phyloP scores from a whole-genome alignment of 108 stramenopile species.

The Skeletonema menzelii region DNA sequence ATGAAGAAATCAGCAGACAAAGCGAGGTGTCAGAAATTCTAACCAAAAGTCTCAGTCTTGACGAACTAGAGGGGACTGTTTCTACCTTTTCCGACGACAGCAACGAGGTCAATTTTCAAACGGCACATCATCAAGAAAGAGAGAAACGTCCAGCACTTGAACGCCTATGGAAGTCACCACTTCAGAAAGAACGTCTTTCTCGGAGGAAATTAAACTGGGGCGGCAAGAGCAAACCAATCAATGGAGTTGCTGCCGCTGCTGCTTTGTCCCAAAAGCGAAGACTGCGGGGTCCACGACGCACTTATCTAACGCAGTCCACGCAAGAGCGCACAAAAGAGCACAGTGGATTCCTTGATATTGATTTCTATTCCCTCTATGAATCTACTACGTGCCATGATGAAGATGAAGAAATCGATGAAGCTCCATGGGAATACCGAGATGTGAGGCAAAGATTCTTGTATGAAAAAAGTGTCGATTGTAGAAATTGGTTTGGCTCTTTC shows the following conservation, averaged over 20 bases:
- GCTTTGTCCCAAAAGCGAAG: constrained; percentile 7
- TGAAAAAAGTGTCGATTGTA: constrained; percentile 71
- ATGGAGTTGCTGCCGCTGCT: constrained; percentile 25
- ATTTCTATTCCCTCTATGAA: constrained; percentile 78
- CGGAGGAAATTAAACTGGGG: not conserved
- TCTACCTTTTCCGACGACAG: not conserved
- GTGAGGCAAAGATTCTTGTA: constrained; percentile 78
- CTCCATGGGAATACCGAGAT: constrained; percentile 78
- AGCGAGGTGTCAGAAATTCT: not conserved
- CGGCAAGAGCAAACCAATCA: constrained; percentile 1
- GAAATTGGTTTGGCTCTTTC: constrained; percentile 81
- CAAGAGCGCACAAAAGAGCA: constrained; percentile 58
- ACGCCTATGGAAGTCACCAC: constrained; percentile 41
- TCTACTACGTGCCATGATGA: constrained; percentile 43
- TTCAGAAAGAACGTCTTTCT: constrained; percentile 15
- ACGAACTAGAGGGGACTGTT: not conserved
- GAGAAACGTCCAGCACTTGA: not conserved
- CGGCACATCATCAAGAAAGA: not conserved
- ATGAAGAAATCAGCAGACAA: not conserved
- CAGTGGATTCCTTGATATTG: constrained; percentile 62
- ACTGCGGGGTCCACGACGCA: constrained; percentile 8
- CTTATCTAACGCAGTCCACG: constrained; percentile 13
- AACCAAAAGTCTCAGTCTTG: not conserved
- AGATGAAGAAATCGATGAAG: constrained; percentile 49
- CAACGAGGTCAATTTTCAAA: not conserved